Conservation (phyloP, 805 yeast species). For the Schwanniomyces pseudopolymorphus region DNA sequence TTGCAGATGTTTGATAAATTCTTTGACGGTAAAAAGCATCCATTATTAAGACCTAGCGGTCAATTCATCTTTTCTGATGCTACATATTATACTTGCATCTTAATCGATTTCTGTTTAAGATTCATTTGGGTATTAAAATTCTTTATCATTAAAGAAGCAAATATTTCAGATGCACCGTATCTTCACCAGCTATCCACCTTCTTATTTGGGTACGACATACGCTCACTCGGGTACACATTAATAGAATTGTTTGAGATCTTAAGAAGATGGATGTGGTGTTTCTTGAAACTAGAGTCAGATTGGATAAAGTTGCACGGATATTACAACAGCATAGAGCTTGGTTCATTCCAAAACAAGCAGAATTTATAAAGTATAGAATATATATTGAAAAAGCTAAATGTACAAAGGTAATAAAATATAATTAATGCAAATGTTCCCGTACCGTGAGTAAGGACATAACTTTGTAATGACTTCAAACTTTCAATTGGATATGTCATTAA, state of each 20-base stretch:
- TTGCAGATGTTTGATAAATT: conserved; percentile 49
- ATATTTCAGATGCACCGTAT: conserved; percentile 8
- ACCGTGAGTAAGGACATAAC: not conserved
- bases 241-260: conserved; percentile 73
- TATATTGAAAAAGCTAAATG: conserved; percentile 2
- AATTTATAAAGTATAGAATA: not conserved
- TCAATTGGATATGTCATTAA: not conserved
- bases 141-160: conserved; percentile 33
- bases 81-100: conserved; percentile 57
- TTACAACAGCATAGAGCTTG: not conserved
- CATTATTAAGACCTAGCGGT: conserved; percentile 17
- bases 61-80: conserved; percentile 22
- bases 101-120: conserved; percentile 63
- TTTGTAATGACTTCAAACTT: conserved; percentile 1
- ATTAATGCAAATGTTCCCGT: not conserved
- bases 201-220: conserved; percentile 39
- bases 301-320: conserved; percentile 33
- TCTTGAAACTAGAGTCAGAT: conserved; percentile 81
- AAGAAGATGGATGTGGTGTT: conserved; percentile 89
- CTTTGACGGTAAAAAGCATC: conserved; percentile 10
- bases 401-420: not conserved
- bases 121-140: conserved; percentile 73
- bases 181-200: conserved; percentile 22
- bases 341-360: not conserved
- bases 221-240: conserved; percentile 58